Conservation (phyloP, 768 basidiomycete species). For the Tylopilus vinaceipallidus region DNA sequence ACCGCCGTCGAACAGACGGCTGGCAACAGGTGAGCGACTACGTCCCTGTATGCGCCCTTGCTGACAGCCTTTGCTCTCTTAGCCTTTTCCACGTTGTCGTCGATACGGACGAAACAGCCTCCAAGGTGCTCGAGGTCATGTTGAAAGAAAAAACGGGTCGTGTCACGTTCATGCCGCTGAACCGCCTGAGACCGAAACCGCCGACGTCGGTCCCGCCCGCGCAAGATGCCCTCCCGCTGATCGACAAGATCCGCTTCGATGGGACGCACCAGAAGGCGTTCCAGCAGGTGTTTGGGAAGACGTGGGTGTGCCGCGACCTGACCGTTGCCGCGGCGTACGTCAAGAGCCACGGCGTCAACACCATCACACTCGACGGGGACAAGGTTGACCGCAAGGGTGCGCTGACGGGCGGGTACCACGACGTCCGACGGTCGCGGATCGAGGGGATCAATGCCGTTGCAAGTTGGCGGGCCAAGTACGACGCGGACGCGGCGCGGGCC, state of each 20-base stretch:
- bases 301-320: slow-evolving; percentile 92
- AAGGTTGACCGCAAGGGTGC: slow-evolving; percentile 96
- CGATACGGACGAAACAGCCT: slow-evolving; percentile 93
- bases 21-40: slow-evolving; percentile 76
- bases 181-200: slow-evolving; percentile 82
- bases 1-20: slow-evolving; percentile 93
- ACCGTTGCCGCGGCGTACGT: slow-evolving; percentile 92
- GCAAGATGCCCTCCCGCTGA: slow-evolving; percentile 74
- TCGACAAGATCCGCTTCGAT: slow-evolving; percentile 82
- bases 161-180: slow-evolving; percentile 98
- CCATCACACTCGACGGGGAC: slow-evolving; percentile 97
- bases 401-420: slow-evolving; percentile 94
- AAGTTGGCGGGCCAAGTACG: slow-evolving; percentile 71
- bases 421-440: slow-evolving; percentile 84
- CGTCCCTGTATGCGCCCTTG: background rate
- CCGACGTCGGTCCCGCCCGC: slow-evolving; percentile 57
- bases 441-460: slow-evolving; percentile 80
- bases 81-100: slow-evolving; percentile 96
- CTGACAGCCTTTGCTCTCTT: slow-evolving; percentile 7
- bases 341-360: slow-evolving; percentile 91
- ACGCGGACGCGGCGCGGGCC: slow-evolving; percentile 59
- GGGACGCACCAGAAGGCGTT: slow-evolving; percentile 74
- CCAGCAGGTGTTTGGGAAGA: slow-evolving; percentile 96
- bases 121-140: slow-evolving; percentile 90
- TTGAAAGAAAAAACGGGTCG: slow-evolving; percentile 89